phyloP scores from a whole-genome alignment of 1,284 basidiomycete genomes.

The Pterulicium gracile region DNA sequence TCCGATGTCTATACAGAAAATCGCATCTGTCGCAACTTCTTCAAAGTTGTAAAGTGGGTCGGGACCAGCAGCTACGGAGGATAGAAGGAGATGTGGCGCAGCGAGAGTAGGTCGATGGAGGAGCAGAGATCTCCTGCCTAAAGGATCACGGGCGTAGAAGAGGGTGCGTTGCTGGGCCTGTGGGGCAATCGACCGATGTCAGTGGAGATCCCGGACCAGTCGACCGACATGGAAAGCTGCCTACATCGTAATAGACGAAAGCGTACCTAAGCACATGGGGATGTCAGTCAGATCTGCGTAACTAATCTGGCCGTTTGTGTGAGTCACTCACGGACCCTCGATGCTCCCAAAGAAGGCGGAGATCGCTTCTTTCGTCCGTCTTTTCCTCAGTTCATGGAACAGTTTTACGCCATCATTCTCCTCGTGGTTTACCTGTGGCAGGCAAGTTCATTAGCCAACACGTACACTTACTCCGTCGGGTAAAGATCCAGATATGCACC shows the following conservation, averaged over 20 bases:
- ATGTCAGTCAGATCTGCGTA: constrained; percentile 7
- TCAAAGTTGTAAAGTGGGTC: constrained; percentile 35
- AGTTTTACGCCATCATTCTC: constrained; percentile 78
- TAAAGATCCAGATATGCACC: constrained; percentile 11
- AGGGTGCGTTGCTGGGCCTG: constrained; percentile 30
- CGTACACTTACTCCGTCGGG: constrained; percentile 3
- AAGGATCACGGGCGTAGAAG: constrained; percentile 80
- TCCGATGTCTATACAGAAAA: constrained; percentile 43
- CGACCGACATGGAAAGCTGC: constrained; percentile 12
- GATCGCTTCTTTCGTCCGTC: constrained; percentile 32
- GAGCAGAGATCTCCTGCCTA: constrained; percentile 85
- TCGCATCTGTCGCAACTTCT: constrained; percentile 50
- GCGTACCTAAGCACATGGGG: constrained; percentile 64
- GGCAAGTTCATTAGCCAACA: too few species aligned
- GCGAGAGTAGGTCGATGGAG: constrained; percentile 41
- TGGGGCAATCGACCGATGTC: constrained; percentile 24
- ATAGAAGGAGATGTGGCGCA: constrained; percentile 45
- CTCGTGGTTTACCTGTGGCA: constrained; percentile 31
- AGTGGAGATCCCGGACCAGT: neutral
- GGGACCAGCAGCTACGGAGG: constrained; percentile 53
- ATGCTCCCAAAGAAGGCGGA: constrained; percentile 45
- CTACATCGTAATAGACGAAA: constrained; percentile 70
- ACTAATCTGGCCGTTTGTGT: constrained; percentile 1
- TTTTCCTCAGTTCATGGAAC: constrained; percentile 36
- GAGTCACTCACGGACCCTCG: constrained; percentile 90